A percentile compares a stretch with the other conserved stretches of the same genome.
Conservation (phyloP, 495 filamentous ascomycete genomes). For the Neurospora sp. region DNA sequence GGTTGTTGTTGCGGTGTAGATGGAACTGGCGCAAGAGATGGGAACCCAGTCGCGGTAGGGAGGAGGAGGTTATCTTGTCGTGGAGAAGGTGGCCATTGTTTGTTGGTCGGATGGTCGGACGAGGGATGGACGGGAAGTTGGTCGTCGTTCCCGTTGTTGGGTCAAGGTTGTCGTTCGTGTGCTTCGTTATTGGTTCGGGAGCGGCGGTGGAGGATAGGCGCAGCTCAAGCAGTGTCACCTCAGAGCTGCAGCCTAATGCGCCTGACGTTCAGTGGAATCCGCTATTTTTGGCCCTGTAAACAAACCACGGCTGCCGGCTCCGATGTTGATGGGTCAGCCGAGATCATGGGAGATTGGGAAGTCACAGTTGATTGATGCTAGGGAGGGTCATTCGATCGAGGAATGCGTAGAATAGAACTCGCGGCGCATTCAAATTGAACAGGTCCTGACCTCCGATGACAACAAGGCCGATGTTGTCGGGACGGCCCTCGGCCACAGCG, state of each 20-base stretch:
- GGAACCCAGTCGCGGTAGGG: not conserved
- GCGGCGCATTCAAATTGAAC: no score
- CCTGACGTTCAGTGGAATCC: not conserved
- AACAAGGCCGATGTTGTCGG: not conserved
- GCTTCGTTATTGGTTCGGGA: not conserved
- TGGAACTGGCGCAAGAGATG: not conserved
- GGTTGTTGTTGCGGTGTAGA: not conserved
- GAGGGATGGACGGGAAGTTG: not conserved
- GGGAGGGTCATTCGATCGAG: no score
- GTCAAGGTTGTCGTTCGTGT: no score
- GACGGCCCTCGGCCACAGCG: not conserved
- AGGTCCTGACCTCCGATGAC: no score
- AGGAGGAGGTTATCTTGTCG: not conserved
- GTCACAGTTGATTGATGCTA: no score
- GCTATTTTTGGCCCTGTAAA: not conserved
- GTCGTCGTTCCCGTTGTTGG: constrained; percentile 3
- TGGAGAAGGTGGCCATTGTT: not conserved
- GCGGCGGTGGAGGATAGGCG: not conserved
- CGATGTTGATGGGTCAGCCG: not conserved
- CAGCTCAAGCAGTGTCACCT: not conserved
- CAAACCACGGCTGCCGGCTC: no score
- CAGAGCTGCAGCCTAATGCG: not conserved
- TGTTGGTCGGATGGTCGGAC: constrained; percentile 4
- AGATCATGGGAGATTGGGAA: no score
- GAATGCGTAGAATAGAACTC: no score